Evolutionary conservation across 495 filamentous ascomycete genomes (phyloP).

Genomic region (Aspergillus affinis): DNA sequence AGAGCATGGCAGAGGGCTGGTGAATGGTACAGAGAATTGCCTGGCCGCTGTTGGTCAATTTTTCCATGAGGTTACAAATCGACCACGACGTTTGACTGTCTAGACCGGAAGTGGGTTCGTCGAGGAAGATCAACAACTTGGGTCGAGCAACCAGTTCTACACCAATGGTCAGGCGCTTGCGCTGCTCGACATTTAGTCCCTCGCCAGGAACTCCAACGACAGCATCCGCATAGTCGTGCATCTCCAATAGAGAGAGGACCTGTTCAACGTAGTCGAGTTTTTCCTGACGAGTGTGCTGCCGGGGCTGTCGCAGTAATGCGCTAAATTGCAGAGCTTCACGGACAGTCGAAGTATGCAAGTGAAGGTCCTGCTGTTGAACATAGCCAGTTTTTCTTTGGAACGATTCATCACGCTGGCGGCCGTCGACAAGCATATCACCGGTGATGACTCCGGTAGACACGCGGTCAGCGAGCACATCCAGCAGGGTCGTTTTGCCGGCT

Average conservation of each 20-base stretch:
- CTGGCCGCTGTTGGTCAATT: conserved; percentile 74
- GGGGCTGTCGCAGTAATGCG: conserved; percentile 80
- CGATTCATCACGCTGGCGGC: conserved; percentile 57
- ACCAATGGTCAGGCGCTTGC: conserved; percentile 80
- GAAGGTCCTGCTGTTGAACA: conserved; percentile 94
- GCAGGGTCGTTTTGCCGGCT: conserved; percentile 61
- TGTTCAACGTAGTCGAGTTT: conserved; percentile 89
- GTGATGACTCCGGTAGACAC: conserved; percentile 48
- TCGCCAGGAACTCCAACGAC: conserved; percentile 30
- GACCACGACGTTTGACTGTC: conserved; percentile 82
- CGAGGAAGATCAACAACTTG: conserved; percentile 76
- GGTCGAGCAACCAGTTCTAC: conserved; percentile 85
- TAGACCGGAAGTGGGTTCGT: conserved; percentile 81
- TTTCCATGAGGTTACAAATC: conserved; percentile 70
- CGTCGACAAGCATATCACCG: conserved; percentile 54
- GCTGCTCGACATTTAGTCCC: conserved; percentile 80
- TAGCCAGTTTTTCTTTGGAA: conserved; percentile 93
- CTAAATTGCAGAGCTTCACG: conserved; percentile 79
- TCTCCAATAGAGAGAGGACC: conserved; percentile 85
- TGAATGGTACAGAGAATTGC: conserved; percentile 88
- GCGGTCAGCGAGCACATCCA: conserved; percentile 55
- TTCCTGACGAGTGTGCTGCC: conserved; percentile 61
- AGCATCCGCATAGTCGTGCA: conserved; percentile 49
- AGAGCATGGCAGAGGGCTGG: conserved; percentile 82
- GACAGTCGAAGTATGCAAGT: conserved; percentile 78